These are phyloP conservation scores for Bipolaris bicolor DNA, from an alignment of 2,329 filamentous ascomycete species.

Conservation along the genomic window DNA sequence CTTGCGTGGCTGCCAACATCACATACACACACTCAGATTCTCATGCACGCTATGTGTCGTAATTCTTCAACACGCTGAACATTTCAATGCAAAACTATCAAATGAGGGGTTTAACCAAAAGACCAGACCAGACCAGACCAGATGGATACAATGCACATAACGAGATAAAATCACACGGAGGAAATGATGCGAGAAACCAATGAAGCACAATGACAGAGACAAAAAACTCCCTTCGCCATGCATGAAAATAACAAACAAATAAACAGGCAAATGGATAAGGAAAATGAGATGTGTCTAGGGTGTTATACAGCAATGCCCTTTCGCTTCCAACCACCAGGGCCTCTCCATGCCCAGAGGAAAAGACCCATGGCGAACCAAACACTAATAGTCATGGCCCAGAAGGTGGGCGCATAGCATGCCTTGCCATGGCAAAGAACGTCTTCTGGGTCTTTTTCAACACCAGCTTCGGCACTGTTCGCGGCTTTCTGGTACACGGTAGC, in stretches of 20 bases:
- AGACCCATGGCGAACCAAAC: slow-evolving; percentile 78
- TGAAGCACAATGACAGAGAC: neutral
- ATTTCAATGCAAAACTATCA: too few relatives aligned
- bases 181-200: neutral
- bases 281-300: slow-evolving; percentile 1
- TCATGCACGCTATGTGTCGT: too few relatives aligned
- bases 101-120: neutral
- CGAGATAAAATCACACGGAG: neutral
- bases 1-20: too few relatives aligned
- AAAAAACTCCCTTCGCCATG: slow-evolving; percentile 14
- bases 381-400: slow-evolving; percentile 84
- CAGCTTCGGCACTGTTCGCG: slow-evolving; percentile 53
- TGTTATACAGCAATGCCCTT: slow-evolving; percentile 71
- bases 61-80: too few relatives aligned
- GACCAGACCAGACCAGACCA: neutral
- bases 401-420: slow-evolving; percentile 78
- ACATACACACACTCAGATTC: too few relatives aligned
- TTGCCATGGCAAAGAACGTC: slow-evolving; percentile 78
- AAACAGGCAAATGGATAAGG: neutral
- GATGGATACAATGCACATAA: neutral
- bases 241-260: neutral
- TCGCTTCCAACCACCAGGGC: slow-evolving; percentile 74
- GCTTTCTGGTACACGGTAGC: slow-evolving; percentile 77
- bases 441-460: slow-evolving; percentile 41
- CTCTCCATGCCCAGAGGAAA: slow-evolving; percentile 82